Evolutionary conservation across 192 early-diverging fungal genomes (phyloP), one percentile per base, ranked within the genome.

Genomic region (Oehlia diaphana): DNA sequence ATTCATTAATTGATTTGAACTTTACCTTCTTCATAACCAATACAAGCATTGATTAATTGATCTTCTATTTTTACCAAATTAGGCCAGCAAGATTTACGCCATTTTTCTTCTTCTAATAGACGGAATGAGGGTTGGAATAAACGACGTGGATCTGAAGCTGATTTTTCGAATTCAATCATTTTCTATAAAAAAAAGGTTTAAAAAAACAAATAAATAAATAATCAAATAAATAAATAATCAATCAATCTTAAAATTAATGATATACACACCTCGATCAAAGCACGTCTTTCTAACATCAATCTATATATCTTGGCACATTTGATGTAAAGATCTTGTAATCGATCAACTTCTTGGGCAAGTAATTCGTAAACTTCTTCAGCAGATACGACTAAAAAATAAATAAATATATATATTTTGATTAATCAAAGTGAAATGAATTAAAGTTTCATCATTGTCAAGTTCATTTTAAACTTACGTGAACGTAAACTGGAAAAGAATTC

Each of bases 61-160:
- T 84, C 77, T 79, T 96, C 94, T 81, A 92, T 79, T 39, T 86
- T 88, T 16, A 94, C 73, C 16, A 96, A 80, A 3, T 88, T 93
- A 31, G 94, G 94, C 73, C 90, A 92, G 42, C 92, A 93, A 1
- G 90, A 87, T 63, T 94, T 94, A 37, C 94, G 79, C 84, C 92
- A 96, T 81, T 89, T 88, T 62, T 95, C 94, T 80, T 96, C 94
- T 81, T 96, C 94, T 33, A 93, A 76, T n/a, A 96, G 83, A 77
- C 89, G 91, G 82, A 96, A 95, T 0, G 93, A 95, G 26, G 88
- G 82, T 69, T 89, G 85, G 71, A 93, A 93, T 26, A 96, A 81
- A 37, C 94, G 83, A 39, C 86, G 84, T 12, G 94, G 94, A 74
- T 96, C 93, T 0, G 88, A 92, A 2, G 94, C 94, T 0, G 88